A percentile compares a stretch with the other conserved stretches of the same genome.
These are phyloP conservation scores for Sabuloglossum arenarium DNA, from an alignment of 495 filamentous ascomycete species.

Conservation along the genomic window DNA sequence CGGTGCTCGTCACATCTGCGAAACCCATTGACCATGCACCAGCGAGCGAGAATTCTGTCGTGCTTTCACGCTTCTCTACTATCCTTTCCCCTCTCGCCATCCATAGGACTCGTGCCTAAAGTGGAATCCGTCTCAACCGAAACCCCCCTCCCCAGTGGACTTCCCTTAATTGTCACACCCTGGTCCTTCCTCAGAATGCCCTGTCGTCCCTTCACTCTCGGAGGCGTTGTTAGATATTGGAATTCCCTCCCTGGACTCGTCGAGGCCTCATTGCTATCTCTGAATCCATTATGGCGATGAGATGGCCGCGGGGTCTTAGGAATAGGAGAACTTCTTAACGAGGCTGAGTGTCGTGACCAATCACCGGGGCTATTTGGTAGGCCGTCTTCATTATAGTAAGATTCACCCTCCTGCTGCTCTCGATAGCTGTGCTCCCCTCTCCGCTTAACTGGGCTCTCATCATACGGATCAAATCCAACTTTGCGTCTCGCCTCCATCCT, in stretches of 20 bases:
- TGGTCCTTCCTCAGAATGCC: background rate
- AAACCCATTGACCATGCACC: background rate
- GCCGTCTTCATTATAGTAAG: background rate
- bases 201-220: background rate
- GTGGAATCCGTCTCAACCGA: slow-evolving; percentile 1
- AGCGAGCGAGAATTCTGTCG: no score
- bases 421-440: slow-evolving; percentile 41
- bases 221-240: background rate
- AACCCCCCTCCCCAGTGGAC: background rate
- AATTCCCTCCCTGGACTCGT: background rate
- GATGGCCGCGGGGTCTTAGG: background rate
- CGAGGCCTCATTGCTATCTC: background rate
- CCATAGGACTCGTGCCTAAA: slow-evolving; percentile 1
- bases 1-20: background rate
- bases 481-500: slow-evolving; percentile 48
- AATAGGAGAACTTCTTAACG: background rate
- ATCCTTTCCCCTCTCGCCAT: no score
- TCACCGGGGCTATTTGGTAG: background rate
- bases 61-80: background rate
- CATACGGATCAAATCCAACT: slow-evolving; percentile 84
- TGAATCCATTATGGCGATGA: background rate
- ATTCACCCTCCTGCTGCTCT: background rate
- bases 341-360: background rate
- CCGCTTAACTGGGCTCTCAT: slow-evolving; percentile 45
- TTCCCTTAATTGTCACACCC: background rate